Evolutionary conservation across 2,329 filamentous ascomycete genomes (phyloP).

Genomic region (Calonectria pauciramosa): DNA sequence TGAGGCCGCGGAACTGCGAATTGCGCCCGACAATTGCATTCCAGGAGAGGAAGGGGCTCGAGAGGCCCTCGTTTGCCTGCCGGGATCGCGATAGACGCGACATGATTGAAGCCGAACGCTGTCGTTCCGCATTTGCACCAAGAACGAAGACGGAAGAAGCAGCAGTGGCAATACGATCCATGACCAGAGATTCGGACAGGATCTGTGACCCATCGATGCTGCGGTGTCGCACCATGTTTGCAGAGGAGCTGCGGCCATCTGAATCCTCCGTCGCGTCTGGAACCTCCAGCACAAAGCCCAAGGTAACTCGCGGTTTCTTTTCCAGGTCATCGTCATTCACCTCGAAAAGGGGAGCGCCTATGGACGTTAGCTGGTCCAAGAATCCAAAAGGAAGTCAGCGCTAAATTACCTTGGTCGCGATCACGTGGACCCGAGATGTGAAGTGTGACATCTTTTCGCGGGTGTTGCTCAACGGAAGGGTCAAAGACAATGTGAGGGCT

Average conservation of each 20-base stretch:
- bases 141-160: slow-evolving; percentile 57
- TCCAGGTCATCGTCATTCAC: slow-evolving; percentile 28
- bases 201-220: slow-evolving; percentile 40
- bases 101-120: neutral
- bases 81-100: neutral
- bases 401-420: slow-evolving; percentile 42
- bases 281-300: too few species aligned
- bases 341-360: slow-evolving; percentile 44
- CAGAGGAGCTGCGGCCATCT: slow-evolving; percentile 26
- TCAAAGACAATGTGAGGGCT: slow-evolving; percentile 44
- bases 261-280: slow-evolving; percentile 32
- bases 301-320: too few species aligned
- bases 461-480: slow-evolving; percentile 41
- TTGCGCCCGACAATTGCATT: neutral
- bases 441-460: slow-evolving; percentile 39
- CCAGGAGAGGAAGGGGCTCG: neutral
- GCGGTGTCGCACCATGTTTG: slow-evolving; percentile 39
- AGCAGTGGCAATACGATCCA: slow-evolving; percentile 51
- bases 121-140: slow-evolving; percentile 28
- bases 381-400: neutral
- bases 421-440: slow-evolving; percentile 49
- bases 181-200: slow-evolving; percentile 46
- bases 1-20: neutral
- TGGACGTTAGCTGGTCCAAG: too few species aligned
- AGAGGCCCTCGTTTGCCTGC: neutral